Evolutionary conservation across 2,329 filamentous ascomycete genomes (phyloP), one percentile per base, ranked within the genome.

Genomic region (Arthrobotrys conoides): DNA sequence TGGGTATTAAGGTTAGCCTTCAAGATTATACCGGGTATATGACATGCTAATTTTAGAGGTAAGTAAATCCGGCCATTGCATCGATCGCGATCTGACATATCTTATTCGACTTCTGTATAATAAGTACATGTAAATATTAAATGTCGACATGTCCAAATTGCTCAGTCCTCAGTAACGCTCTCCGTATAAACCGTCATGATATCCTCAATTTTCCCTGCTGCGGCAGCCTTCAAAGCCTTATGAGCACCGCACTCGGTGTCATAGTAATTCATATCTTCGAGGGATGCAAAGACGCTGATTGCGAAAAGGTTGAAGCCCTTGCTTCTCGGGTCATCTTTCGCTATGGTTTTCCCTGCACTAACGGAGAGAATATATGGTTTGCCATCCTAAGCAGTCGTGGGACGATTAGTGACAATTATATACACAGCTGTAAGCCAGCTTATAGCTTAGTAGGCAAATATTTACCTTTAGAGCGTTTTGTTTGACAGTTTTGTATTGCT

Each of bases 191-290:
- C 81, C 22, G 81, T 83, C 80, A 82, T 81, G 1, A 83, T 57
- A 0, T 82, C 83, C 53, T 82, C 78, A 2, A 81, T 6, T 10
- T 82, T 82, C n/a, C 84, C 84, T n/a, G 71, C 33, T 12, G 53
- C 61, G 12, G 69, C 68, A 4, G 80, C 82, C 82, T 87, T 88
- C 80, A 90, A 83, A 27, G 84, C 85, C 71, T 84, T 84, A 81
- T 91, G 89, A 36, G 88, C 88, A 80, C 85, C 86, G 80, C 88
- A 89, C 61, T 87, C 86, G 9, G 86, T 85, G 83, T 93, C 91
- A 83, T 92, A 93, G 85, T 88, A 93, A 81, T 88, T 86, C 88
- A 93, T 90, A 83, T 93, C 91, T 12, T 90, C 90, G 69, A 89
- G 82, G 76, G 85, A 90, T 55, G 87, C 87, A 82, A 93, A 93